Percentiles rank a stretch among this genome's conserved stretches.
Conservation (phyloP, 1,284 basidiomycete genomes). For the Hypsizygus ulmarius region DNA sequence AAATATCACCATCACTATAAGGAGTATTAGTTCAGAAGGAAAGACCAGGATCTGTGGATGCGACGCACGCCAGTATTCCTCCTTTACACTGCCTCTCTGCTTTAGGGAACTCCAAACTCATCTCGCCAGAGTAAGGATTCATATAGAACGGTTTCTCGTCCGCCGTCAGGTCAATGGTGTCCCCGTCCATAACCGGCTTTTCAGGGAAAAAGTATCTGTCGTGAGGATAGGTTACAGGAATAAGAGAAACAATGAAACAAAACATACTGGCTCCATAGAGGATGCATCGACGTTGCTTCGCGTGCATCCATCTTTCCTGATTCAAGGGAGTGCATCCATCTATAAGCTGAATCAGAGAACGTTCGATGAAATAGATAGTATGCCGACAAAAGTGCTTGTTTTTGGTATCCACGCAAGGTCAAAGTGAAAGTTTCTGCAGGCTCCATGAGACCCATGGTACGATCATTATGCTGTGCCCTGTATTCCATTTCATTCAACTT, state of each 20-base stretch:
- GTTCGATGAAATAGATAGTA: not conserved
- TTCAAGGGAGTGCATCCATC: conserved; percentile 94
- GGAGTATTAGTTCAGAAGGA: conserved; percentile 14
- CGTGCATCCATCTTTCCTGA: conserved; percentile 67
- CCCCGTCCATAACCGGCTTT: conserved; percentile 47
- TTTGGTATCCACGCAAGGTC: conserved; percentile 86
- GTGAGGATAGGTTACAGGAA: not conserved
- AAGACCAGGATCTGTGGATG: conserved; percentile 1
- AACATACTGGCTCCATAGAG: conserved; percentile 87
- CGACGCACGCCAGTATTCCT: conserved; percentile 82
- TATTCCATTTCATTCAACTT: not conserved
- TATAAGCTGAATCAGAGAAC: conserved; percentile 27
- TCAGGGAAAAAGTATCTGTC: conserved; percentile 67
- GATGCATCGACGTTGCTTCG: conserved; percentile 80
- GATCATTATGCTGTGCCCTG: conserved; percentile 85
- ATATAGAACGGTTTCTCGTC: conserved; percentile 80
- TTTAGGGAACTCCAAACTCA: conserved; percentile 84
- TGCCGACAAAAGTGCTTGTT: conserved; percentile 79
- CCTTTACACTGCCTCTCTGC: conserved; percentile 80
- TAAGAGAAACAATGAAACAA: conserved; percentile 2
- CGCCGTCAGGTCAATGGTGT: conserved; percentile 65
- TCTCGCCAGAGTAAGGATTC: conserved; percentile 93
- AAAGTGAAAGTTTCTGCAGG: conserved; percentile 80
- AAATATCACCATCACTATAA: conserved; percentile 56
- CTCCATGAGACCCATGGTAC: conserved; percentile 76